Evolutionary conservation across 148 eudicot genomes (phyloP).

Genomic region (Rhododendron molle): DNA sequence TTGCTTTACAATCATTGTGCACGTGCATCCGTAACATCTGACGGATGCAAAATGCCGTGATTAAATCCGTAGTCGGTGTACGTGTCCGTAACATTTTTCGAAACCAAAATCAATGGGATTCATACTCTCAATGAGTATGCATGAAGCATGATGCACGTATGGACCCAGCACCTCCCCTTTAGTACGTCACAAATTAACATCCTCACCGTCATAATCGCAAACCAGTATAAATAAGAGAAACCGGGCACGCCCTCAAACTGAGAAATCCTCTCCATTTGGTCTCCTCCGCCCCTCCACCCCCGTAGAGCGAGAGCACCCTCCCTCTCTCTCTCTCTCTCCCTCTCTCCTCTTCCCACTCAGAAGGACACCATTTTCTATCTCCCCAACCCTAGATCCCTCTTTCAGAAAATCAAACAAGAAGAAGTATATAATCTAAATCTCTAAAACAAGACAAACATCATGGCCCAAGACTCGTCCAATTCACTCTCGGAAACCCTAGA

Average conservation of each 20-base stretch:
- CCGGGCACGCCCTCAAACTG: not conserved
- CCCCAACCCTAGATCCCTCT: slow-evolving; percentile 8
- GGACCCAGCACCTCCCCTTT: not conserved
- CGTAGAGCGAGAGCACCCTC: slow-evolving; percentile 2
- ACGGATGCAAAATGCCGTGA: no score
- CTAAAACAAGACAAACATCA: slow-evolving; percentile 1
- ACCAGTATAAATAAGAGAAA: not conserved
- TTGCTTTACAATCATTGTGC: not conserved
- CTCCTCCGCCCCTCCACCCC: not conserved
- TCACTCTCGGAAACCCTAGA: slow-evolving; percentile 26
- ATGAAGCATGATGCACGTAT: not conserved
- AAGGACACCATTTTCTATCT: slow-evolving; percentile 6
- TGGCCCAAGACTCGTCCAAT: slow-evolving; percentile 21
- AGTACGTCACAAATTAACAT: not conserved
- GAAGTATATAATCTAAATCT: not conserved
- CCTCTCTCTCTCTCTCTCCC: not conserved
- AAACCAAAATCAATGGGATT: not conserved
- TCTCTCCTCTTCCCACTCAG: not conserved
- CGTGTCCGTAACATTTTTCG: no score
- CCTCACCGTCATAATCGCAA: not conserved
- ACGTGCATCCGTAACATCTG: not conserved
- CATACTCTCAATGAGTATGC: not conserved
- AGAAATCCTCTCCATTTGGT: slow-evolving; percentile 23
- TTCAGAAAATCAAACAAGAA: slow-evolving; percentile 9
- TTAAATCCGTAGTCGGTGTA: no score